phyloP scores from a whole-genome alignment of 1,284 basidiomycete species.

The Malassezia psittaci region DNA sequence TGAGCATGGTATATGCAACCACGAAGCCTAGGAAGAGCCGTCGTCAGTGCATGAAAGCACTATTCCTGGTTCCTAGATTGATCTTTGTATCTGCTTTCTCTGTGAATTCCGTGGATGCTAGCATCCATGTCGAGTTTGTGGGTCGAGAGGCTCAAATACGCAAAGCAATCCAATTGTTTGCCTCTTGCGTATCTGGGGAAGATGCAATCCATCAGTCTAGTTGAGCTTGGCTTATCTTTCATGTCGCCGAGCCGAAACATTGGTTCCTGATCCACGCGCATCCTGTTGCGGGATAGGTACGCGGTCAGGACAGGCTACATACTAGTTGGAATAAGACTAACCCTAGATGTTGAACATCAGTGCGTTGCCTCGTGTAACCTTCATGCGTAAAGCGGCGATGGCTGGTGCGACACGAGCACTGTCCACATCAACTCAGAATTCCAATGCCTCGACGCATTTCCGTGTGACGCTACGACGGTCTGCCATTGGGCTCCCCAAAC shows the following conservation, averaged over 20 bases:
- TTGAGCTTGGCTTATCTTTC: slow-evolving; percentile 3
- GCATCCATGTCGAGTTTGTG: slow-evolving; percentile 12
- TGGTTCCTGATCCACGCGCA: slow-evolving; percentile 16
- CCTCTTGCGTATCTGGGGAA: not conserved
- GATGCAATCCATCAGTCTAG: not conserved
- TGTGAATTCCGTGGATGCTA: slow-evolving; percentile 10
- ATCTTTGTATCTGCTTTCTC: slow-evolving; percentile 13
- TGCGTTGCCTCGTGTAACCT: not conserved
- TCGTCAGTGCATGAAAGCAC: slow-evolving; percentile 32
- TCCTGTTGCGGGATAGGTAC: not conserved
- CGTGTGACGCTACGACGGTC: slow-evolving; percentile 74
- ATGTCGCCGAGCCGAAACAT: slow-evolving; percentile 11
- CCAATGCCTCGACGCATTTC: slow-evolving; percentile 57
- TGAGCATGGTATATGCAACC: slow-evolving; percentile 42
- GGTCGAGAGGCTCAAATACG: slow-evolving; percentile 11
- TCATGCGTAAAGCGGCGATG: no score
- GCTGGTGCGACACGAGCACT: no score
- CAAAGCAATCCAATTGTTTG: no score
- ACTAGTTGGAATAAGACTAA: not conserved
- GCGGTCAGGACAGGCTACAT: not conserved
- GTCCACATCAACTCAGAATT: not conserved
- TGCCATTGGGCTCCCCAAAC: slow-evolving; percentile 64
- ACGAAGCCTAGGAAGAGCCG: slow-evolving; percentile 47
- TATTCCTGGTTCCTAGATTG: slow-evolving; percentile 1
- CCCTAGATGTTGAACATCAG: not conserved